Conservation (phyloP, 495 filamentous ascomycete species). For the Penicillium tannophilum region DNA sequence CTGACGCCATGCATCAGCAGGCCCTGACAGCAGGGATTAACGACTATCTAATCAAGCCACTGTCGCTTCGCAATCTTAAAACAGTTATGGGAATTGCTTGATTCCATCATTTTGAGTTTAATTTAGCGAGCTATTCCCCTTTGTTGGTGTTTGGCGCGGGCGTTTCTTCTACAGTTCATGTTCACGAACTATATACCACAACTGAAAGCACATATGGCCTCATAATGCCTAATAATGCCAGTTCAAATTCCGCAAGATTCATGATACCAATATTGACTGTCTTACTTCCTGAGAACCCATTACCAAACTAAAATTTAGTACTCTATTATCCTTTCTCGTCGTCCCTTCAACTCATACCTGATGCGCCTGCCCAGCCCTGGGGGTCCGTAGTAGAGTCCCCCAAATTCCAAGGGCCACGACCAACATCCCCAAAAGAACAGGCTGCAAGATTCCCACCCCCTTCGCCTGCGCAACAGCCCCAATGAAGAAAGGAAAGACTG, state of each 20-base stretch:
- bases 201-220: background rate
- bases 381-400: slow-evolving; percentile 16
- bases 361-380: slow-evolving; percentile 11
- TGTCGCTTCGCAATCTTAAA: slow-evolving; percentile 45
- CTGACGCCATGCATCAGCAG: slow-evolving; percentile 41
- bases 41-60: slow-evolving; percentile 53
- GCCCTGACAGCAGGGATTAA: slow-evolving; percentile 48
- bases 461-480: slow-evolving; percentile 71
- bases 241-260: background rate
- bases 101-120: slow-evolving; percentile 16
- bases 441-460: slow-evolving; percentile 70
- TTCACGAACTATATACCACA: background rate
- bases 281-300: no score
- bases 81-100: slow-evolving; percentile 37
- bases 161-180: background rate
- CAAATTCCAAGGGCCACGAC: slow-evolving; percentile 23
- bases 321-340: no score
- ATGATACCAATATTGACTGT: background rate
- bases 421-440: slow-evolving; percentile 58
- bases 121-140: slow-evolving; percentile 5
- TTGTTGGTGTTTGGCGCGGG: background rate
- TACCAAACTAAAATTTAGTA: no score
- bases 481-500: slow-evolving; percentile 71
- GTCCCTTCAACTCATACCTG: slow-evolving; percentile 3
- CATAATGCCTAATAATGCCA: background rate